A percentile compares a stretch with the other conserved stretches of the same genome.
These are phyloP conservation scores for Cryphonectria naterciae DNA, from an alignment of 2,329 filamentous ascomycete species.

Conservation along the genomic window DNA sequence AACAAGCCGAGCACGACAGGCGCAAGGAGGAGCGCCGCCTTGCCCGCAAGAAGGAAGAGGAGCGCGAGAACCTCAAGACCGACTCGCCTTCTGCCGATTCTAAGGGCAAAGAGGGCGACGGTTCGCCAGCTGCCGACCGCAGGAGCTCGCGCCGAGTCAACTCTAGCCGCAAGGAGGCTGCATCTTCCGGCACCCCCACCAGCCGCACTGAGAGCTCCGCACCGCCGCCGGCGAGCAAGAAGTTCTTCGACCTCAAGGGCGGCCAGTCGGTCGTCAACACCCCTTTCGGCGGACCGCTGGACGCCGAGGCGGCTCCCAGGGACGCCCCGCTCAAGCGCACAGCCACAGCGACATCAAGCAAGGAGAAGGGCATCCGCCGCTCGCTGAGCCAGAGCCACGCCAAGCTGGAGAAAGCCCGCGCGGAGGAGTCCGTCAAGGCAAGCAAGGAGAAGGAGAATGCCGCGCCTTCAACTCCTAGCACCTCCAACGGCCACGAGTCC, in stretches of 20 bases:
- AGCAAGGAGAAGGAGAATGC: constrained; percentile 18
- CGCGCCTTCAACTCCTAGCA: background rate
- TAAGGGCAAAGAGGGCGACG: constrained; percentile 43
- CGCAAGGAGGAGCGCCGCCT: constrained; percentile 52
- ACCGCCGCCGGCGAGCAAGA: constrained; percentile 40
- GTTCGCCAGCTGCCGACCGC: constrained; percentile 37
- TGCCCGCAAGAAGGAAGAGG: constrained; percentile 38
- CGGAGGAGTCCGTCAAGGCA: constrained; percentile 28
- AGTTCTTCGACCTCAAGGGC: constrained; percentile 48
- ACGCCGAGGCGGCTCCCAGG: constrained; percentile 11
- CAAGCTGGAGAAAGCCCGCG: constrained; percentile 35
- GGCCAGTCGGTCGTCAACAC: constrained; percentile 40
- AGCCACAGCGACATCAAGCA: constrained; percentile 24
- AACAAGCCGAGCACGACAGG: constrained; percentile 55
- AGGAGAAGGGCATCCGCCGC: constrained; percentile 34
- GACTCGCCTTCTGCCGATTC: constrained; percentile 32
- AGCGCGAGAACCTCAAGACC: constrained; percentile 33
- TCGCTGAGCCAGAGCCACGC: constrained; percentile 36
- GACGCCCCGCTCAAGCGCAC: constrained; percentile 18
- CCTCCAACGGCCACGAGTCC: constrained; percentile 5
- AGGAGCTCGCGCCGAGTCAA: constrained; percentile 48
- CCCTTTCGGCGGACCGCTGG: constrained; percentile 30
- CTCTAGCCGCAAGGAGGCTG: constrained; percentile 40
- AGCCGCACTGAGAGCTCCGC: constrained; percentile 38
- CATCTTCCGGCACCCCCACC: constrained; percentile 30